Conservation (phyloP, 2,329 filamentous ascomycete genomes). For the Phyllosticta ampelicida region DNA sequence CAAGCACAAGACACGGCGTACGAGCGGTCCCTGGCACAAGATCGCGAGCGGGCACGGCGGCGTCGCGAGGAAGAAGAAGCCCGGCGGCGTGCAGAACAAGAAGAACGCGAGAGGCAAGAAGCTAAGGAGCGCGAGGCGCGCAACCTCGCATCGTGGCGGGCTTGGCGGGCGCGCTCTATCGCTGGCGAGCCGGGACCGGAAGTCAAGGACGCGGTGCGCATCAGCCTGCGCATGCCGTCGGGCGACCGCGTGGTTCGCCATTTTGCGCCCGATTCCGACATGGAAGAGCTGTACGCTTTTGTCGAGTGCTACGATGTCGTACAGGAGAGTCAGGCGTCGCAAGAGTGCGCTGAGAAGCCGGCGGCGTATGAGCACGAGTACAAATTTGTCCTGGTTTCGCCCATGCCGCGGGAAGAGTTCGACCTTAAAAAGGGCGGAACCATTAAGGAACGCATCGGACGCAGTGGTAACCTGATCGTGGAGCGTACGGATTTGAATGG, state of each 20-base stretch:
- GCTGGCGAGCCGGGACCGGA: slow-evolving; percentile 54
- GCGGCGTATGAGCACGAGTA: slow-evolving; percentile 69
- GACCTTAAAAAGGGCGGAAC: slow-evolving; percentile 55
- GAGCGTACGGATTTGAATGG: slow-evolving; percentile 55
- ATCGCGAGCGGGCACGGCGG: slow-evolving; percentile 71
- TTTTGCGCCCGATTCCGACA: slow-evolving; percentile 56
- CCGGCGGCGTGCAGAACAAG: slow-evolving; percentile 50
- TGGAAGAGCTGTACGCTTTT: slow-evolving; percentile 92
- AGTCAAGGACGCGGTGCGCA: slow-evolving; percentile 60
- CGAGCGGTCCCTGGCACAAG: slow-evolving; percentile 77
- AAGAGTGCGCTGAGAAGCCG: slow-evolving; percentile 40
- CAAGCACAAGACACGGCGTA: slow-evolving; percentile 88
- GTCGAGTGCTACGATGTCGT: slow-evolving; percentile 78
- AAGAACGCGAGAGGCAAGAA: slow-evolving; percentile 53
- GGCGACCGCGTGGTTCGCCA: slow-evolving; percentile 66
- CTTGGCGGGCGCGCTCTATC: slow-evolving; percentile 64
- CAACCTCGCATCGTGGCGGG: slow-evolving; percentile 61
- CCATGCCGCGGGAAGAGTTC: slow-evolving; percentile 75
- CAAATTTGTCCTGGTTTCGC: slow-evolving; percentile 72
- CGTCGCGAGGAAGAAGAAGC: slow-evolving; percentile 64
- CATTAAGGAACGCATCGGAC: slow-evolving; percentile 63
- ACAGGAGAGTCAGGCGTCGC: slow-evolving; percentile 16
- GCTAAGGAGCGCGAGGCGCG: slow-evolving; percentile 46
- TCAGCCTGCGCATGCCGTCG: slow-evolving; percentile 50
- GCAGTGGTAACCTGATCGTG: slow-evolving; percentile 80